phyloP scores from a whole-genome alignment of 179 eudicot species.

The Actinidia arguta region DNA sequence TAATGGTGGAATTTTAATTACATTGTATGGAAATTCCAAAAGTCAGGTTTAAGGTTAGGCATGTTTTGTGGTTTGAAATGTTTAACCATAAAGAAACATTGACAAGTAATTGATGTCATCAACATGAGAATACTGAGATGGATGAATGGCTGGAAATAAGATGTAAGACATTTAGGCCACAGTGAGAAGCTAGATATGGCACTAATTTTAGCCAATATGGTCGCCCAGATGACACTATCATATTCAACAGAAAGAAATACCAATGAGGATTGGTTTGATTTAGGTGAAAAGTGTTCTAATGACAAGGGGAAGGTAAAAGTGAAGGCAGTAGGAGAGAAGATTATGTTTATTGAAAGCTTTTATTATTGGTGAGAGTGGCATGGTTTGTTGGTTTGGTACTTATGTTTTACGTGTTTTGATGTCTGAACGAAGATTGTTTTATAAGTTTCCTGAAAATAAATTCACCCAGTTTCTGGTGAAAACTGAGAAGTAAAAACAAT shows the following conservation, averaged over 20 bases:
- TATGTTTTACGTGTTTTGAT: not conserved
- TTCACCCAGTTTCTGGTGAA: not conserved
- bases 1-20: not conserved
- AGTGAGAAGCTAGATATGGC: conserved; percentile 10
- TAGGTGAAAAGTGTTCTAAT: not conserved
- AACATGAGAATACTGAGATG: not conserved
- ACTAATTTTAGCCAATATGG: not conserved
- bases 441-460: not conserved
- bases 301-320: not conserved
- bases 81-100: not conserved
- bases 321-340: not conserved
- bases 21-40: not conserved
- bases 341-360: conserved; percentile 5
- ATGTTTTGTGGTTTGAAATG: not conserved
- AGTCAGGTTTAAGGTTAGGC: not conserved
- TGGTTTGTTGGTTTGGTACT: not conserved
- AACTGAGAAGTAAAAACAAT: not conserved
- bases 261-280: not conserved
- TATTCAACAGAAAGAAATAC: not conserved
- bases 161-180: not conserved
- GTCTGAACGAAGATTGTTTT: not conserved
- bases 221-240: not conserved
- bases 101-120: not conserved
- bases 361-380: not conserved
- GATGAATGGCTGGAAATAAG: not conserved